These are phyloP conservation scores for Plenodomus lindquistii DNA, from an alignment of 2,329 filamentous ascomycete genomes.

Conservation along the genomic window DNA sequence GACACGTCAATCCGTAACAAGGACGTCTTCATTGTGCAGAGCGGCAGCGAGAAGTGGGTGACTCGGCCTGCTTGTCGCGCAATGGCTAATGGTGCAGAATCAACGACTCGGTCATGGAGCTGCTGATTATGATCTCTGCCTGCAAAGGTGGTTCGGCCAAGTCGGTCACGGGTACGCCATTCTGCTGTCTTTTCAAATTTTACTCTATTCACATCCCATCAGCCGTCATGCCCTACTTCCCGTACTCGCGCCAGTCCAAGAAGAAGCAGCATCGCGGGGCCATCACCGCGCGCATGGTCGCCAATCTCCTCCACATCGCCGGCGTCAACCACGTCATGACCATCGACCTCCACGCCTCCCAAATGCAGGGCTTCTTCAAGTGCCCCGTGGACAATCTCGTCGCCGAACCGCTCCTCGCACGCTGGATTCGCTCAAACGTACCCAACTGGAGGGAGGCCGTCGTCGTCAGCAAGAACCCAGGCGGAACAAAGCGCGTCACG, in stretches of 20 bases:
- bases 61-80: constrained; percentile 6
- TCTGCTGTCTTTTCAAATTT: constrained; percentile 6
- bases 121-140: constrained; percentile 98
- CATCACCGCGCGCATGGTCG: constrained; percentile 95
- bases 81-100: constrained; percentile 58
- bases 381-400: constrained; percentile 97
- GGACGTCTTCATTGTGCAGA: constrained; percentile 98
- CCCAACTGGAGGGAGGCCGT: constrained; percentile 87
- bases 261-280: constrained; percentile 97
- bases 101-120: constrained; percentile 99
- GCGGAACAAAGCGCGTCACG: constrained; percentile 95
- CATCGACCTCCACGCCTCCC: constrained; percentile 86
- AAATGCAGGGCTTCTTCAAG: constrained; percentile 99
- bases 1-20: constrained; percentile 83
- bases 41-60: constrained; percentile 75
- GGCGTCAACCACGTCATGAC: constrained; percentile 98
- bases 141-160: constrained; percentile 98
- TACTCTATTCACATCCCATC: constrained; percentile 17
- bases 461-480: constrained; percentile 97
- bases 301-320: constrained; percentile 89
- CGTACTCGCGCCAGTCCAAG: constrained; percentile 99
- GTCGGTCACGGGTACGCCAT: constrained; percentile 80
- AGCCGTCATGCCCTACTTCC: constrained; percentile 93
- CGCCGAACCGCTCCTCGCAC: constrained; percentile 90
- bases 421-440: constrained; percentile 92